Conservation (phyloP, 2,329 filamentous ascomycete species). For the Tolypocladium tropicale region DNA sequence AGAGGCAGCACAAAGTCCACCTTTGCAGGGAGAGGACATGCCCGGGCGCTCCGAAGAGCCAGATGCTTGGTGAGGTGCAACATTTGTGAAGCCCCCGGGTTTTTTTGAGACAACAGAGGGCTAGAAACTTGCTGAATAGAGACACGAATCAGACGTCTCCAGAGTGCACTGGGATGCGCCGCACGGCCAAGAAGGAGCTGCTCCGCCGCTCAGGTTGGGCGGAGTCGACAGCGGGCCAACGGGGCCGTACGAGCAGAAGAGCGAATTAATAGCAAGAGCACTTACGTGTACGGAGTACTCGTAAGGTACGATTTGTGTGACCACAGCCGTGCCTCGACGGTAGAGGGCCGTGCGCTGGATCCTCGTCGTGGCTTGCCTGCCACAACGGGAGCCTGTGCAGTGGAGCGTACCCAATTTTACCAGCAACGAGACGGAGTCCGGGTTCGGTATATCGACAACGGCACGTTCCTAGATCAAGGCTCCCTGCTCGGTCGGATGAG, state of each 20-base stretch:
- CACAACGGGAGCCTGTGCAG: background rate
- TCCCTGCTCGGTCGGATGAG: background rate
- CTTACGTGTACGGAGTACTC: no score
- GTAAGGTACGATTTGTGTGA: background rate
- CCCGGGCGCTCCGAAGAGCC: background rate
- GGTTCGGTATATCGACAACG: background rate
- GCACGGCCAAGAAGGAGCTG: background rate
- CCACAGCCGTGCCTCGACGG: background rate
- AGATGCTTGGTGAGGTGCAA: background rate
- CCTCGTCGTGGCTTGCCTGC: background rate
- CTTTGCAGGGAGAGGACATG: background rate
- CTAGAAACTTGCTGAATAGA: background rate
- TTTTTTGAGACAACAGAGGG: background rate
- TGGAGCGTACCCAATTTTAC: background rate
- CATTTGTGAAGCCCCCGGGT: background rate
- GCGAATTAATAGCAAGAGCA: no score
- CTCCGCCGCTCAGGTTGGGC: no score
- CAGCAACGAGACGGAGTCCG: background rate
- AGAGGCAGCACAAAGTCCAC: background rate
- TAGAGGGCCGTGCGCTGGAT: conserved; percentile 1
- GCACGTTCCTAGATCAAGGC: background rate
- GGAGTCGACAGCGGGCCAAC: background rate
- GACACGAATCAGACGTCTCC: background rate
- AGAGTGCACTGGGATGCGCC: background rate
- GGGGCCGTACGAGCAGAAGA: background rate